Percentiles rank a stretch among this genome's conserved stretches.
Conservation (phyloP, 805 yeast species). For the Priceomyces medius region DNA sequence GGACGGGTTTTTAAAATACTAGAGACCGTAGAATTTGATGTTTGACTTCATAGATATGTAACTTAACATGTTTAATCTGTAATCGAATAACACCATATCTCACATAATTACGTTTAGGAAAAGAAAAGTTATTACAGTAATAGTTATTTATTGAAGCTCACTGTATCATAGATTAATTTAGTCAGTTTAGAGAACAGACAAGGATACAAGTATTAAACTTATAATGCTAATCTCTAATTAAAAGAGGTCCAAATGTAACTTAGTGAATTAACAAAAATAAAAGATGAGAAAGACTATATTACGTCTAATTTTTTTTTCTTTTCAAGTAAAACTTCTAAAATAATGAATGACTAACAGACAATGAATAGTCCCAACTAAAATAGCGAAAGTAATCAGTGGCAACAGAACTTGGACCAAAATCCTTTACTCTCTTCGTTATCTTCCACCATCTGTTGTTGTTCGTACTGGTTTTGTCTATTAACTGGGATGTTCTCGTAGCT, state of each 20-base stretch:
- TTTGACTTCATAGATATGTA: too few relatives aligned
- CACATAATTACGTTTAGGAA: too few relatives aligned
- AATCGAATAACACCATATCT: too few relatives aligned
- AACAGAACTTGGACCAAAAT: constrained; percentile 44
- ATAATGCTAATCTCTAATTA: constrained; percentile 2
- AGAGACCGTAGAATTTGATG: neutral
- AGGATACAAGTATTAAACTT: neutral
- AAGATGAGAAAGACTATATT: neutral
- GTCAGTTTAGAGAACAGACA: neutral
- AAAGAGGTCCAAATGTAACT: neutral
- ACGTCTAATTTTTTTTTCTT: neutral
- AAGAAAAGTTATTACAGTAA: too few relatives aligned
- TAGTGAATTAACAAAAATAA: neutral
- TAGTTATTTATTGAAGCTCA: too few relatives aligned
- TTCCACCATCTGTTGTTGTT: constrained; percentile 36
- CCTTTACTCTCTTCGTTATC: constrained; percentile 38
- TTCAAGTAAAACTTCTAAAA: neutral
- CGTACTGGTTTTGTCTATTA: constrained; percentile 28
- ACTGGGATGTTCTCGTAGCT: constrained; percentile 22
- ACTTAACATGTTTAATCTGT: too few relatives aligned
- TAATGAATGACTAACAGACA: neutral
- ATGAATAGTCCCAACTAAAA: neutral
- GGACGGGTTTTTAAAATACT: constrained; percentile 22
- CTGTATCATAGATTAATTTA: neutral
- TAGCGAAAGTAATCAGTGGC: constrained; percentile 24